Evolutionary conservation across 208 protist genomes (phyloP), one percentile per base, ranked within the genome.

Genomic region (Lotmaria passim): DNA sequence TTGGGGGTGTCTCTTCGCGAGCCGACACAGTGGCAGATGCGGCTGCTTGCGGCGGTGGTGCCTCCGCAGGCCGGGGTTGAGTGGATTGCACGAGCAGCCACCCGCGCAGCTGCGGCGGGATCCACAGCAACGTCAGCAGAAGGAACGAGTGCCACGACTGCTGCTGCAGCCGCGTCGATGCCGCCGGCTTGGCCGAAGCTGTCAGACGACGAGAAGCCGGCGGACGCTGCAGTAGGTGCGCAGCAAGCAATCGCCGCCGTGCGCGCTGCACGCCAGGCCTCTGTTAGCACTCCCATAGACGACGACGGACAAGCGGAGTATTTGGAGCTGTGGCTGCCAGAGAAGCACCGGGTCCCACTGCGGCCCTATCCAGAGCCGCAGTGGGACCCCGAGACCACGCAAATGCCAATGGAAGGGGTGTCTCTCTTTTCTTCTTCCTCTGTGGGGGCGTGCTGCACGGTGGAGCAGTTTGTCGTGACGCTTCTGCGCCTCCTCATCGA

Each of bases 271-370:
- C 7, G n/a, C 44, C n/a, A 19, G 3, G 26, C 44, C 11, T 38
- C 17, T 24, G 23, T 64, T 33, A 66, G 69, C 56, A 58, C 69
- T 11, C 10, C 28, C 14, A 31, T 78, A 3, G 50, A 56, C 43
- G 60, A 51, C 0, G 44, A 36, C 17, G 70, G 63, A 34, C 21
- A n/a, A 7, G 59, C 68, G 30, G 60, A 55, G 44, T 57, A 79
- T 36, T 61, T 93, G 26, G 82, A 90, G 63, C 39, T 93, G 69
- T 95, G 90, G 90, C 78, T 95, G 63, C 84, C 86, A 2, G 79
- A 81, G 70, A 92, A 89, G 72, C 86, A 94, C 66, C 79, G 89
- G 19, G 69, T 81, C 21, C 77, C 82, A 4, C 74, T 94, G 78
- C 73, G 70, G 12, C 89, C 89, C 19, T 90, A 88, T 65, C 56